Percentiles rank a stretch among this genome's conserved stretches.
Evolutionary conservation across 1,284 basidiomycete species (phyloP).

Genomic region (Xerocomus minutiporus): DNA sequence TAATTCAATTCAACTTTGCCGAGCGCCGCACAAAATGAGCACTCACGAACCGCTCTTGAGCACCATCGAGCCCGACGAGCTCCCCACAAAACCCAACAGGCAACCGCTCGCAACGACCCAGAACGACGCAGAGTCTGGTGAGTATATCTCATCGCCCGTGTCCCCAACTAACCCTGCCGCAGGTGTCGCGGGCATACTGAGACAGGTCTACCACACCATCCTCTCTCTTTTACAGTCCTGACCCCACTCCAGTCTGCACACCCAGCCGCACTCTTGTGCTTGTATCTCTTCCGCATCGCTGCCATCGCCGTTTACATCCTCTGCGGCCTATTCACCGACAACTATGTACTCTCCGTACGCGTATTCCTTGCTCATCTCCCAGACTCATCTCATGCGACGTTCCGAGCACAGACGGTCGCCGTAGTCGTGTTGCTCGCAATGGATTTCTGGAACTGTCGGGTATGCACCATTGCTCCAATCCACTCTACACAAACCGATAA

Average conservation of each 20-base stretch:
- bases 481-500: background rate
- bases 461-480: slow-evolving; percentile 34
- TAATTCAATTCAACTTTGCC: background rate
- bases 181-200: slow-evolving; percentile 73
- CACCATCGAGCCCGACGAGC: slow-evolving; percentile 70
- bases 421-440: slow-evolving; percentile 89
- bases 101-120: slow-evolving; percentile 50
- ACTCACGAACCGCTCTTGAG: slow-evolving; percentile 55
- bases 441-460: slow-evolving; percentile 96
- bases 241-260: slow-evolving; percentile 63
- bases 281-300: slow-evolving; percentile 81
- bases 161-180: slow-evolving; percentile 1
- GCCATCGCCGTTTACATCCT: slow-evolving; percentile 87
- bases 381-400: slow-evolving; percentile 1
- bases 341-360: slow-evolving; percentile 85
- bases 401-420: slow-evolving; percentile 65
- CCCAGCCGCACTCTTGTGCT: slow-evolving; percentile 75
- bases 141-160: slow-evolving; percentile 15
- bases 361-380: background rate
- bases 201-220: slow-evolving; percentile 47
- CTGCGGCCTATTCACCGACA: slow-evolving; percentile 80
- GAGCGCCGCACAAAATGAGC: slow-evolving; percentile 40
- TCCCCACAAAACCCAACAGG: slow-evolving; percentile 21
- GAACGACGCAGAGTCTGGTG: slow-evolving; percentile 69
- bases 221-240: slow-evolving; percentile 7